Percentiles rank a stretch among this genome's conserved stretches.
These are phyloP conservation scores for Pilaira anomala DNA, from an alignment of 192 early-diverging fungal species.

Conservation along the genomic window DNA sequence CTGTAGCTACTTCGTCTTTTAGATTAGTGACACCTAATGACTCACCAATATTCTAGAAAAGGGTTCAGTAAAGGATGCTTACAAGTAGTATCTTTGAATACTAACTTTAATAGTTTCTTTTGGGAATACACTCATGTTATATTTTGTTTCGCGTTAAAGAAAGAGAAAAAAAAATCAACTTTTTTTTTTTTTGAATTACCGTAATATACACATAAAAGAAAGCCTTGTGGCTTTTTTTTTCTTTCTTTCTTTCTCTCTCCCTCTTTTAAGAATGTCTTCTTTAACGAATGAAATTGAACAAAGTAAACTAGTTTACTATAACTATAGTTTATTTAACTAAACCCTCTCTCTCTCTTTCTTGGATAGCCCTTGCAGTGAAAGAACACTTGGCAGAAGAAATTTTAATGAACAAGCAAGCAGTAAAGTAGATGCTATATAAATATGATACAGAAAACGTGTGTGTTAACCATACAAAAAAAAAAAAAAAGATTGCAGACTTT, in stretches of 20 bases:
- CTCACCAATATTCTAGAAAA: conserved; percentile 74
- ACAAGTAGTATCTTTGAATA: conserved; percentile 2
- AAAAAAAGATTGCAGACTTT: conserved; percentile 47
- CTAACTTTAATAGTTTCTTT: conserved; percentile 57
- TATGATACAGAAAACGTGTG: not conserved
- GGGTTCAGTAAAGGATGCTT: not conserved
- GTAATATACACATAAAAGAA: no score
- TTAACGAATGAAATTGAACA: conserved; percentile 7
- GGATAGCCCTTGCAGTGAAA: conserved; percentile 42
- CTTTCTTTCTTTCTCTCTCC: not conserved
- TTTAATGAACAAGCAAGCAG: conserved; percentile 55
- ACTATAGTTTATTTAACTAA: no score
- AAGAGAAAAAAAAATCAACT: no score
- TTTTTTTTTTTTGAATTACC: no score
- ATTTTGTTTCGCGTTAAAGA: not conserved
- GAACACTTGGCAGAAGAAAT: conserved; percentile 54
- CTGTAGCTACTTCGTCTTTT: conserved; percentile 82
- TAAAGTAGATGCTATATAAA: conserved; percentile 24
- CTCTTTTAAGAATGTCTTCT: not conserved
- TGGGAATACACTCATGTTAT: conserved; percentile 45
- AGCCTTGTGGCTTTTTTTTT: conserved; percentile 13
- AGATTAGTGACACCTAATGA: conserved; percentile 76
- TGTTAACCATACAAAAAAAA: conserved; percentile 6
- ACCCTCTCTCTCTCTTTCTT: not conserved
- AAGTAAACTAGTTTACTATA: conserved; percentile 10